Conservation (phyloP, 352 stramenopile genomes). For the Pythium sp. region DNA sequence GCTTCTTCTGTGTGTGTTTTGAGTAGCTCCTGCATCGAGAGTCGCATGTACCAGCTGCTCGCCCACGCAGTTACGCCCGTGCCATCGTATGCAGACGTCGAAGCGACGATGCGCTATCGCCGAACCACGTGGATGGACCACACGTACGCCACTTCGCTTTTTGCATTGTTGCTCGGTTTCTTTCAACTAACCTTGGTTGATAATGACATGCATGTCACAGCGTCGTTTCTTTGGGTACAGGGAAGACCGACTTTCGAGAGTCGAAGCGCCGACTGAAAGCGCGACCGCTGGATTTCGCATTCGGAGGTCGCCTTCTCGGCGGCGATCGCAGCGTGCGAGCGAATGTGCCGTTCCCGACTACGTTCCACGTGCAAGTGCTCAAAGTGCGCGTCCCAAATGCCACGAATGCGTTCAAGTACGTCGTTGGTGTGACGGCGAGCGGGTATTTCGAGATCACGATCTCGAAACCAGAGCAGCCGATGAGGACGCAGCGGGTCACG, state of each 20-base stretch:
- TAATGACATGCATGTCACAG: conserved; percentile 12
- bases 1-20: not conserved
- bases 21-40: conserved; percentile 43
- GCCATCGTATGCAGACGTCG: conserved; percentile 58
- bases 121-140: conserved; percentile 44
- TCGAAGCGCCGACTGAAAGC: not conserved
- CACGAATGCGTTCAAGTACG: conserved; percentile 22
- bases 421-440: conserved; percentile 51
- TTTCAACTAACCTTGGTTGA: too few relatives aligned
- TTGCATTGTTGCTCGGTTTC: too few relatives aligned
- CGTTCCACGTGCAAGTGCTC: conserved; percentile 60
- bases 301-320: conserved; percentile 43
- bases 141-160: conserved; percentile 25
- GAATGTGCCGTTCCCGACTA: conserved; percentile 62
- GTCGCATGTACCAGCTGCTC: conserved; percentile 71
- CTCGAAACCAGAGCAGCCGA: conserved; percentile 19
- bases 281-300: conserved; percentile 43
- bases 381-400: conserved; percentile 22
- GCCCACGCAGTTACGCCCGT: conserved; percentile 62
- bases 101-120: conserved; percentile 36
- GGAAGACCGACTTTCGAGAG: not conserved
- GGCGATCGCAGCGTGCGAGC: conserved; percentile 64
- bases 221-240: conserved; percentile 29
- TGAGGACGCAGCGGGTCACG: conserved; percentile 8
- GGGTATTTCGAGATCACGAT: conserved; percentile 82